These are phyloP conservation scores for Penicillium hordei DNA, from an alignment of 2,329 filamentous ascomycete genomes.

Conservation along the genomic window DNA sequence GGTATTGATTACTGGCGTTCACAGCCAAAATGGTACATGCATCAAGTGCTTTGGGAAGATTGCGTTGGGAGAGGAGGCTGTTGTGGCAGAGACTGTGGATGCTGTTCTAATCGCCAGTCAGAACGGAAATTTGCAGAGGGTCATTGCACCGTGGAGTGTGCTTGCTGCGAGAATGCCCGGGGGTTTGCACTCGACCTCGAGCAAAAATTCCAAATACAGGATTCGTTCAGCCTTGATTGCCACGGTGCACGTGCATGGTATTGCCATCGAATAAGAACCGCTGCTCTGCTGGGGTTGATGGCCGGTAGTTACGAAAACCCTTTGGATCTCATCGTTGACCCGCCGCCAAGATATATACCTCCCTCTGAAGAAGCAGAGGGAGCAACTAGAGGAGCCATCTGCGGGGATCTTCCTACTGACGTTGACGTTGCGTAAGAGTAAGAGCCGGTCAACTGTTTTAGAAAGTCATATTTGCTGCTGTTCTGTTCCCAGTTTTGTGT, in stretches of 20 bases:
- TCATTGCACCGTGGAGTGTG: neutral
- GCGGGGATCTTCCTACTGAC: neutral
- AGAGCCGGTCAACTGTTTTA: neutral
- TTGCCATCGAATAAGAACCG: neutral
- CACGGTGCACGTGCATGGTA: neutral
- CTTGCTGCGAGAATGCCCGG: neutral
- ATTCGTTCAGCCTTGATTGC: neutral
- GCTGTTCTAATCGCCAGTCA: neutral
- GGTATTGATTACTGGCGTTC: constrained; percentile 8
- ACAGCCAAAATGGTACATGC: constrained; percentile 11
- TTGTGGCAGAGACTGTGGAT: constrained; percentile 3
- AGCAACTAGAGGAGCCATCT: neutral
- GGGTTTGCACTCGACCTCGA: neutral
- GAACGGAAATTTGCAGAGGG: neutral
- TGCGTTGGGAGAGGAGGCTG: constrained; percentile 3
- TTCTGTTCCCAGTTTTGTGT: neutral
- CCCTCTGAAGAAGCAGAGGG: neutral
- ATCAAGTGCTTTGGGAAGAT: constrained; percentile 5
- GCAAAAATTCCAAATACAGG: neutral
- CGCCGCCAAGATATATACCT: constrained; percentile 1
- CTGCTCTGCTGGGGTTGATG: constrained; percentile 1
- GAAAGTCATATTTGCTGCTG: neutral
- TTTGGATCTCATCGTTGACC: constrained; percentile 4
- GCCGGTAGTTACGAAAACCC: constrained; percentile 2
- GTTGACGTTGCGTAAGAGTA: neutral